Evolutionary conservation across 331 rosid genomes (phyloP).

Genomic region (Dryas integrifolia): DNA sequence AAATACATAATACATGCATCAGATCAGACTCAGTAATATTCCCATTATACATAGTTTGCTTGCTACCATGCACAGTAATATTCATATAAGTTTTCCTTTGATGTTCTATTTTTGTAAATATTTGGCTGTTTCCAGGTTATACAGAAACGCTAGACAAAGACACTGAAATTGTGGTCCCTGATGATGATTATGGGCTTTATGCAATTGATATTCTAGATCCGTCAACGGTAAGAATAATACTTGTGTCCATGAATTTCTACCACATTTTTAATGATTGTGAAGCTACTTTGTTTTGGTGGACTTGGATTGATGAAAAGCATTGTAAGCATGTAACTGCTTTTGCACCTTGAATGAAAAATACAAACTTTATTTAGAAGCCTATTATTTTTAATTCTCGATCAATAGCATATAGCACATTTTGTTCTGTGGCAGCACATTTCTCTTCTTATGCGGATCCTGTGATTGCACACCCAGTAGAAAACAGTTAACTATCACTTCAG

Average conservation of each 20-base stretch:
- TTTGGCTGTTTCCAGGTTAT: constrained; percentile 50
- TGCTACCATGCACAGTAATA: not conserved
- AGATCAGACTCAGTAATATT: not conserved
- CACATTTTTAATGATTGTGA: not conserved
- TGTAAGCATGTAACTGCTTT: not conserved
- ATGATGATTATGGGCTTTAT: constrained; percentile 71
- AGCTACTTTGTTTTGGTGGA: not conserved
- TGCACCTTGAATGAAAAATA: not conserved
- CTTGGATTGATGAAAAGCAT: not conserved
- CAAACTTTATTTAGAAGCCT: not conserved
- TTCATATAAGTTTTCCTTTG: not conserved
- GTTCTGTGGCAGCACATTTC: not conserved
- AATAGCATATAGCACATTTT: no score
- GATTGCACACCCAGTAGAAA: not conserved
- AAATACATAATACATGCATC: no score
- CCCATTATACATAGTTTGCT: no score
- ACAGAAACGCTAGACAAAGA: constrained; percentile 60
- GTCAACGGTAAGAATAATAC: constrained; percentile 46
- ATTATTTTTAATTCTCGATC: no score
- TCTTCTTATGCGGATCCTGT: not conserved
- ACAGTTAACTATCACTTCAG: not conserved
- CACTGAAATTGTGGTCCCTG: constrained; percentile 66
- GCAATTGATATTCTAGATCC: constrained; percentile 96
- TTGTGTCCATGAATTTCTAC: not conserved
- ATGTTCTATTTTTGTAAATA: not conserved